Evolutionary conservation across 305 asterid species (phyloP), one percentile per base, ranked within the genome.

Genomic region (Fraxinus sp.): DNA sequence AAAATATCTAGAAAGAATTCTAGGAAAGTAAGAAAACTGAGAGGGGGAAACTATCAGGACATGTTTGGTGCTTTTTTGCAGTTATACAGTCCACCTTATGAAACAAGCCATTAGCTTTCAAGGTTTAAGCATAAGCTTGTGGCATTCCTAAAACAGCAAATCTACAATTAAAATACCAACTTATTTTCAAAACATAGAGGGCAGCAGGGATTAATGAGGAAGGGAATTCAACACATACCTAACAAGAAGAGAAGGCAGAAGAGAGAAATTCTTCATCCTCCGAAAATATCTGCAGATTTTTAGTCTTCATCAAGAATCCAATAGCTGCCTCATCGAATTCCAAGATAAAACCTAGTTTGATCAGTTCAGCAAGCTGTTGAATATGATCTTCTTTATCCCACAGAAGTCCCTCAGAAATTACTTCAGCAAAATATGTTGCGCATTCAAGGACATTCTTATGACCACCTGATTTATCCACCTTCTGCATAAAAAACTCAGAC

Each of bases 311-410:
- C 85, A 83, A 55, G 82, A 80, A 85, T n/a, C 37, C 85, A 74
- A 87, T 75, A 52, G 90, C 85, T 30, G 77, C 86, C 82, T 87
- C 86, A 6, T 87, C 90, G 6, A 87, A 87, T 70, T 87, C 80
- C 70, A 87, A 20, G 37, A 87, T 16, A 77, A 80, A 87, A 3
- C 86, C 90, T 32, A 87, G 41, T 81, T 83, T 87, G 82, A 87
- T 77, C 37, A 87, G 35, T 77, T 87, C 88, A 59, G 86, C 79
- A 55, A 87, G 85, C 33, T 78, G 82, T 20, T 24, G 52, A 7
- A 84, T 75, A 79, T 49, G 52, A 39, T 83, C 89, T 37, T 78
- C 89, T 24, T 74, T 68, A 80, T 81, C 89, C 82, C 86, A 85
- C 1, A 85, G n/a, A 41, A 87, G 57, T 57, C 88, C 90, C 81